A percentile compares a stretch with the other conserved stretches of the same genome.
These are phyloP conservation scores for Hypoxylon subgilvum DNA, from an alignment of 495 filamentous ascomycete genomes.

Conservation along the genomic window DNA sequence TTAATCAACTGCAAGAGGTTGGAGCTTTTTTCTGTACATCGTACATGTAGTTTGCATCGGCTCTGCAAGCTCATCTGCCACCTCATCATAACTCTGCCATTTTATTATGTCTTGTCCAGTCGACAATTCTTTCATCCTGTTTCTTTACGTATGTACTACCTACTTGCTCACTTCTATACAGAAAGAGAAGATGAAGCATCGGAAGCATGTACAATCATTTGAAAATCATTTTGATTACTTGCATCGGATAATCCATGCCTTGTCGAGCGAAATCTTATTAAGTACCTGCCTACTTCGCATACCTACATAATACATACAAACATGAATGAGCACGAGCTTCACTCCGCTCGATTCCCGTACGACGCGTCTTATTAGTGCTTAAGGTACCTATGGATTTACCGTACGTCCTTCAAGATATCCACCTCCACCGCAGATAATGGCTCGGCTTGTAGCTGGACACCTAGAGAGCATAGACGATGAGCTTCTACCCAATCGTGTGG, in stretches of 20 bases:
- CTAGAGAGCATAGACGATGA: no score
- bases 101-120: background rate
- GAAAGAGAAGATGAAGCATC: no score
- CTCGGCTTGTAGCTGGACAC: no score
- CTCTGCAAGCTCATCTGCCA: conserved; percentile 28
- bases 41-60: conserved; percentile 25
- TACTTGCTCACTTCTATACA: background rate
- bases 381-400: no score
- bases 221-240: background rate
- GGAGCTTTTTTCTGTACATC: conserved; percentile 22
- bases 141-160: background rate
- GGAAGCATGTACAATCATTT: no score
- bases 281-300: conserved; percentile 1
- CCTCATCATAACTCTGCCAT: conserved; percentile 19
- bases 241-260: conserved; percentile 15
- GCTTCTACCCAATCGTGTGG: no score
- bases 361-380: conserved; percentile 5
- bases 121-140: background rate
- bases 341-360: conserved; percentile 4
- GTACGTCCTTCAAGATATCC: background rate
- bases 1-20: conserved; percentile 31
- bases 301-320: no score
- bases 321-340: conserved; percentile 4
- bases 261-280: background rate
- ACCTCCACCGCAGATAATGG: no score